phyloP scores from a whole-genome alignment of 2,329 filamentous ascomycete genomes.

The Fusarium napiforme region DNA sequence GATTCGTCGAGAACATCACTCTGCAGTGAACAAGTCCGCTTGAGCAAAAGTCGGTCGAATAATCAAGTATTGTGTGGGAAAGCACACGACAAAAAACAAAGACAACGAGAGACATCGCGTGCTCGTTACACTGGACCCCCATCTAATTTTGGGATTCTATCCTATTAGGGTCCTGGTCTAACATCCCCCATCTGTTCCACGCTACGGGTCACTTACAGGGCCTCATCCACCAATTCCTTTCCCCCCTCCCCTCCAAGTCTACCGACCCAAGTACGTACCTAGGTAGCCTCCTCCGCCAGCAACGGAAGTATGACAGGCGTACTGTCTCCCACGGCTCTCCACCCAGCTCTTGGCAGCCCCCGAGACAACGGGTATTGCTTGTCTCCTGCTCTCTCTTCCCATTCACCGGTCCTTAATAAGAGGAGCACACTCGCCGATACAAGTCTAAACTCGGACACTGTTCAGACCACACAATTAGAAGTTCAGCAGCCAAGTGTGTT shows the following conservation, averaged over 20 bases:
- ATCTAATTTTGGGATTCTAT: slow-evolving; percentile 16
- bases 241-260: slow-evolving; percentile 20
- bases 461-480: slow-evolving; percentile 8
- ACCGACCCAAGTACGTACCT: neutral
- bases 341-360: slow-evolving; percentile 60
- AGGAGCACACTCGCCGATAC: slow-evolving; percentile 30
- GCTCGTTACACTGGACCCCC: slow-evolving; percentile 22
- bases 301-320: slow-evolving; percentile 44
- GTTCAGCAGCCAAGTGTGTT: slow-evolving; percentile 7
- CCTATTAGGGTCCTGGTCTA: slow-evolving; percentile 18
- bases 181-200: slow-evolving; percentile 4
- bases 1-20: neutral
- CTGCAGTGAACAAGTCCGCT: neutral
- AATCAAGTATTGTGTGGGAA: slow-evolving; percentile 14
- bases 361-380: slow-evolving; percentile 28
- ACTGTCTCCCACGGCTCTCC: slow-evolving; percentile 60
- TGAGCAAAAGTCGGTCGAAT: neutral
- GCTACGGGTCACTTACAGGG: neutral
- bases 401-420: slow-evolving; percentile 35
- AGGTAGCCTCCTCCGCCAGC: slow-evolving; percentile 27
- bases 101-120: slow-evolving; percentile 35
- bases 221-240: slow-evolving; percentile 25
- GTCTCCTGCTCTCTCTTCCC: slow-evolving; percentile 32
- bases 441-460: neutral
- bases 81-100: slow-evolving; percentile 25